Conservation (phyloP, 441 rosid species). For the Melianthus villosus region DNA sequence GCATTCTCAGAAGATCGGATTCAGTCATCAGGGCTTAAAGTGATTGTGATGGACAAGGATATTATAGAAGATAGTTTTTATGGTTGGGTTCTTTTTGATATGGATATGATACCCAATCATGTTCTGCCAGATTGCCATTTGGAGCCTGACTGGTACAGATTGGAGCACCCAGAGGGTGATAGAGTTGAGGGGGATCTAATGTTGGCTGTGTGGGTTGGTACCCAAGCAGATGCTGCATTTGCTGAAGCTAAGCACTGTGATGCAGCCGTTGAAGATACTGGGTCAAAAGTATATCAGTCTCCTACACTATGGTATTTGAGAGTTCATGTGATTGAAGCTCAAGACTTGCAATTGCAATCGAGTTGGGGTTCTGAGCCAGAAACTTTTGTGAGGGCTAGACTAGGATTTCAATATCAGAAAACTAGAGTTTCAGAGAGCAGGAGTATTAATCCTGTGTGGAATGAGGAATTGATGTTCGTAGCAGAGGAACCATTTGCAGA, state of each 20-base stretch:
- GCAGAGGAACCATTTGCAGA: constrained; percentile 64
- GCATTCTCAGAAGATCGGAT: constrained; percentile 77
- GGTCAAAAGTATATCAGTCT: constrained; percentile 53
- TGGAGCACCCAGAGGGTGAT: constrained; percentile 53
- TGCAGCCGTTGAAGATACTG: constrained; percentile 34
- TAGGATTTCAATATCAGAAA: constrained; percentile 42
- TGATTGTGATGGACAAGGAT: constrained; percentile 66
- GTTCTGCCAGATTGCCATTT: constrained; percentile 86
- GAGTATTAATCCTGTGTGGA: constrained; percentile 59
- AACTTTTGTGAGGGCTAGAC: constrained; percentile 38
- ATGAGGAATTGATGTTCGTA: constrained; percentile 65
- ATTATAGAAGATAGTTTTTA: constrained; percentile 55
- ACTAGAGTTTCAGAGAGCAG: constrained; percentile 38
- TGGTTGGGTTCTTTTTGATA: constrained; percentile 54
- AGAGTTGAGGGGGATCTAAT: constrained; percentile 69
- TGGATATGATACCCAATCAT: constrained; percentile 67
- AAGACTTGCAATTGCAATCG: constrained; percentile 53
- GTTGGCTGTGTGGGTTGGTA: constrained; percentile 93
- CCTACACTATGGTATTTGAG: constrained; percentile 73
- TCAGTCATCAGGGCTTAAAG: constrained; percentile 69
- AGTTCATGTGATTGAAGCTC: constrained; percentile 62
- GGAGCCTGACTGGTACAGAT: constrained; percentile 88
- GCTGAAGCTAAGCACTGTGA: constrained; percentile 83
- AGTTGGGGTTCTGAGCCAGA: too few relatives aligned
- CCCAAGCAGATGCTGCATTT: constrained; percentile 80